A percentile compares a stretch with the other conserved stretches of the same genome.
Evolutionary conservation across 2,329 filamentous ascomycete species (phyloP).

Genomic region (Paecilomyces sp.): DNA sequence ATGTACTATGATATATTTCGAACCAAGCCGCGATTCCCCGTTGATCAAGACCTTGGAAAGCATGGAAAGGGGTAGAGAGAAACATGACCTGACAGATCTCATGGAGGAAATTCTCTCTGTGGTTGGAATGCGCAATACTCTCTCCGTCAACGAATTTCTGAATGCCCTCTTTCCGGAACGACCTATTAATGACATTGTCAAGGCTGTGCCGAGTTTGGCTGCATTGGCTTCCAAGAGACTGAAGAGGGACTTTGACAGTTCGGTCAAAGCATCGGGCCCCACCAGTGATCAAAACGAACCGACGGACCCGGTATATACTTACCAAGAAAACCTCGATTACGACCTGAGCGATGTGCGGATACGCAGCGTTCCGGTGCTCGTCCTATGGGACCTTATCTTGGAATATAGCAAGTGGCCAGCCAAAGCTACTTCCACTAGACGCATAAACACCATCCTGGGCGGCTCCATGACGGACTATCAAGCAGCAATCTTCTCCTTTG

Average conservation of each 20-base stretch:
- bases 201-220: slow-evolving; percentile 24
- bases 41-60: slow-evolving; percentile 12
- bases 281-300: not conserved
- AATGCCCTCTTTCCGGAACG: slow-evolving; percentile 22
- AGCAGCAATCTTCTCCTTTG: slow-evolving; percentile 8
- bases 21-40: slow-evolving; percentile 19
- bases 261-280: not conserved
- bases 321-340: slow-evolving; percentile 26
- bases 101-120: slow-evolving; percentile 18
- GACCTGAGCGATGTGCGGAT: slow-evolving; percentile 23
- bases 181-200: slow-evolving; percentile 22
- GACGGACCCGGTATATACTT: slow-evolving; percentile 13
- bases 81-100: slow-evolving; percentile 12
- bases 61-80: slow-evolving; percentile 7
- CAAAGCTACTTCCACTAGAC: slow-evolving; percentile 11
- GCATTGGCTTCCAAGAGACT: slow-evolving; percentile 19
- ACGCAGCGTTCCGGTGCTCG: slow-evolving; percentile 19
- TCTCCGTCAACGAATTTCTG: slow-evolving; percentile 21
- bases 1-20: slow-evolving; percentile 28
- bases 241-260: slow-evolving; percentile 15
- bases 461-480: slow-evolving; percentile 21
- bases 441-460: slow-evolving; percentile 21
- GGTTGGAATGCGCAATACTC: slow-evolving; percentile 16
- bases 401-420: slow-evolving; percentile 27
- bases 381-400: slow-evolving; percentile 28